Conservation (phyloP, 2,329 filamentous ascomycete genomes). For the Aspergillus pseudotamarii region DNA sequence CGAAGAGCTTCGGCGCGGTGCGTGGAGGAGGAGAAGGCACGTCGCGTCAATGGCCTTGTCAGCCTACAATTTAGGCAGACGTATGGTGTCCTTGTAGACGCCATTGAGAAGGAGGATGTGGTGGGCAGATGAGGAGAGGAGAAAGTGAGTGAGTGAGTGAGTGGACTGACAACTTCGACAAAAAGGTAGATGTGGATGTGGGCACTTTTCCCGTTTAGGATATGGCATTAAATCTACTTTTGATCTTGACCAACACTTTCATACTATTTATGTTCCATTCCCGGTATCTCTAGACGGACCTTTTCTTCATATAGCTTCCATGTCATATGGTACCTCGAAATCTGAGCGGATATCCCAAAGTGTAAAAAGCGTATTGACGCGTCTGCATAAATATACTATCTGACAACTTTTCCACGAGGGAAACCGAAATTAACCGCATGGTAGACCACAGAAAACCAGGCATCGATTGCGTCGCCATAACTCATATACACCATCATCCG, state of each 20-base stretch:
- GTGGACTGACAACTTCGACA: neutral
- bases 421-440: neutral
- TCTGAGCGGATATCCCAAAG: no score
- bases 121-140: conserved; percentile 4
- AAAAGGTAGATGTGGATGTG: conserved; percentile 15
- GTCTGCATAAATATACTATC: neutral
- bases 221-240: conserved; percentile 28
- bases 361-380: no score
- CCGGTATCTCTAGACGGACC: neutral
- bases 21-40: conserved; percentile 20
- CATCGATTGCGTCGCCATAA: neutral
- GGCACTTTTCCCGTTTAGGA: conserved; percentile 18
- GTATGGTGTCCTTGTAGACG: conserved; percentile 31
- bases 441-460: neutral
- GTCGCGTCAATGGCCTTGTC: conserved; percentile 15
- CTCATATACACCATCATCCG: neutral
- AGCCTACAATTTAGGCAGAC: conserved; percentile 39
- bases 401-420: neutral
- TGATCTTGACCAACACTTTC: neutral
- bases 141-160: conserved; percentile 1
- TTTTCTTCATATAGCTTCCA: neutral
- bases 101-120: conserved; percentile 20
- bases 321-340: neutral
- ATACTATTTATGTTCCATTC: neutral
- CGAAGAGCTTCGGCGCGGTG: conserved; percentile 42